Percentiles rank a stretch among this genome's conserved stretches.
These are phyloP conservation scores for Neurospora terricola DNA, from an alignment of 495 filamentous ascomycete species.

Conservation along the genomic window DNA sequence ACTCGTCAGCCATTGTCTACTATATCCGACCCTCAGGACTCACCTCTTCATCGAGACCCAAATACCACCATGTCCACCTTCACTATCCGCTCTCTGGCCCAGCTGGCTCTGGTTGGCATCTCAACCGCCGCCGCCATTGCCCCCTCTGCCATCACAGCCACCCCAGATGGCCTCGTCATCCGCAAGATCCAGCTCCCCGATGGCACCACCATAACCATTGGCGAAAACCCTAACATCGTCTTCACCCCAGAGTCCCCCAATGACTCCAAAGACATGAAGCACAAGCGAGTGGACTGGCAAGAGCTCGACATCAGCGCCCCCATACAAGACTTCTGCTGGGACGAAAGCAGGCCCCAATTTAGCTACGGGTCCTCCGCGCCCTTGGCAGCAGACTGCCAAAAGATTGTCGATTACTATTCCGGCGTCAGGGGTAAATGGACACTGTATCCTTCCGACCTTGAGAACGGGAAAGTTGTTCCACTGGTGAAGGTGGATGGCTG, in stretches of 20 bases:
- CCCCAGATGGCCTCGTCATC: background rate
- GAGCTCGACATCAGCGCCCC: background rate
- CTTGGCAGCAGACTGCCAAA: background rate
- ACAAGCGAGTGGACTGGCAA: background rate
- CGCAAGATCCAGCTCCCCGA: slow-evolving; percentile 15
- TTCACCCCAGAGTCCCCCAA: background rate
- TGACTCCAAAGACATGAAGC: background rate
- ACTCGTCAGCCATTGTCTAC: background rate
- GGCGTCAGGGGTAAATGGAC: slow-evolving; percentile 2
- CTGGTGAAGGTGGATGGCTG: background rate
- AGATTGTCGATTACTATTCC: slow-evolving; percentile 14
- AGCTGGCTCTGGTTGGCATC: background rate
- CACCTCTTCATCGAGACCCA: background rate
- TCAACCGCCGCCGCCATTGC: background rate
- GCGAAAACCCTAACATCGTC: background rate
- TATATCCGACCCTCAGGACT: background rate
- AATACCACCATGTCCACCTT: background rate
- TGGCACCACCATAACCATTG: slow-evolving; percentile 10
- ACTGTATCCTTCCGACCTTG: background rate
- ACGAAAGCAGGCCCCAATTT: background rate
- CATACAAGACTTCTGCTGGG: background rate
- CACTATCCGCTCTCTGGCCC: background rate
- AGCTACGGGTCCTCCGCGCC: background rate
- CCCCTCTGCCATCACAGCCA: background rate
- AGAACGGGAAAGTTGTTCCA: background rate